Conservation (phyloP, 805 yeast species). For the Suhomyces sp. region DNA sequence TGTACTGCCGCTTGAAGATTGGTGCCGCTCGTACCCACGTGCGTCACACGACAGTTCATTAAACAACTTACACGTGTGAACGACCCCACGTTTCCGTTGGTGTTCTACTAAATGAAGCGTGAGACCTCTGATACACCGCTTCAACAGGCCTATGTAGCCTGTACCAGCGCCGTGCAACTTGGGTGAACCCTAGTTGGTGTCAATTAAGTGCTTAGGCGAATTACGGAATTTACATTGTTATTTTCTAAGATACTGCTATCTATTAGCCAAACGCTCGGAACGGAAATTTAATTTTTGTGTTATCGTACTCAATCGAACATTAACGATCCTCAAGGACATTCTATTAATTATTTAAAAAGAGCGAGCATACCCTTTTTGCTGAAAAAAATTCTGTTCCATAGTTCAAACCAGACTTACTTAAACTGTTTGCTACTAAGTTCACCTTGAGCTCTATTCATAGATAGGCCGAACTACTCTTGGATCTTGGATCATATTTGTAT, state of each 20-base stretch:
- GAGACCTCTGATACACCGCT: background rate
- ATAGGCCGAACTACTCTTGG: background rate
- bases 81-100: background rate
- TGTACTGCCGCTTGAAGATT: background rate
- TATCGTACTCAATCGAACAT: background rate
- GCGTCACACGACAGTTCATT: background rate
- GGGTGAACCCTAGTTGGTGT: background rate
- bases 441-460: background rate
- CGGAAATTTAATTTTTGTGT: background rate
- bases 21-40: slow-evolving; percentile 1
- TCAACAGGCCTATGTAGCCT: background rate
- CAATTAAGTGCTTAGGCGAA: background rate
- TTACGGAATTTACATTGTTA: background rate
- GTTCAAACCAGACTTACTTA: background rate
- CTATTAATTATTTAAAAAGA: background rate
- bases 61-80: background rate
- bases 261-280: background rate
- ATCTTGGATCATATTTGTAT: background rate
- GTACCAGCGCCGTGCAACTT: background rate
- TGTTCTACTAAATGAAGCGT: background rate
- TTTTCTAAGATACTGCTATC: background rate
- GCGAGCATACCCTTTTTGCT: background rate
- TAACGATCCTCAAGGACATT: background rate
- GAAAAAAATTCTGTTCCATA: background rate
- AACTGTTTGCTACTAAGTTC: background rate